Conservation (phyloP, 805 yeast genomes). For the Nakazawaea anatomiae region DNA sequence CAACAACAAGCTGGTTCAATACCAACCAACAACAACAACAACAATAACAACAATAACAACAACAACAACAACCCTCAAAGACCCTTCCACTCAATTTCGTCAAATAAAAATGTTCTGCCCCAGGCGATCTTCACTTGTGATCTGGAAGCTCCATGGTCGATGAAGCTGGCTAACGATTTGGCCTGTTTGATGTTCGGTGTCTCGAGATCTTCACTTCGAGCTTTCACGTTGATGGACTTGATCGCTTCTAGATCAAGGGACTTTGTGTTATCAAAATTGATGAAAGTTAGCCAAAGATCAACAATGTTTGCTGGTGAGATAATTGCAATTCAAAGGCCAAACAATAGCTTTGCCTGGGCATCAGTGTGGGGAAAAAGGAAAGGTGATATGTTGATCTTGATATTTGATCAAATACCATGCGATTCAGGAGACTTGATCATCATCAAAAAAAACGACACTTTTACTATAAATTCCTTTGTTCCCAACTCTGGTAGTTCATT, state of each 20-base stretch:
- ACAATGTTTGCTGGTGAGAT: slow-evolving; percentile 78
- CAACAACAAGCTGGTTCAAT: not conserved
- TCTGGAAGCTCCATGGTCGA: slow-evolving; percentile 66
- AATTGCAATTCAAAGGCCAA: slow-evolving; percentile 69
- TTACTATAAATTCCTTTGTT: slow-evolving; percentile 17
- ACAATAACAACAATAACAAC: slow-evolving; percentile 12
- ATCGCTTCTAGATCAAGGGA: slow-evolving; percentile 72
- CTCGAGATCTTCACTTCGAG: slow-evolving; percentile 53
- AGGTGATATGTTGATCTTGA: slow-evolving; percentile 67
- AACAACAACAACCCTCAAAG: slow-evolving; percentile 4
- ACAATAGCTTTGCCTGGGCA: slow-evolving; percentile 69
- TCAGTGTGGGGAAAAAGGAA: slow-evolving; percentile 86
- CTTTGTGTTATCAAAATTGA: slow-evolving; percentile 56
- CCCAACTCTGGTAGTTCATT: slow-evolving; percentile 17
- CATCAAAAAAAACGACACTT: slow-evolving; percentile 26
- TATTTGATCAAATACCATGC: slow-evolving; percentile 80
- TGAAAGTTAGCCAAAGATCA: slow-evolving; percentile 26
- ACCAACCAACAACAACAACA: slow-evolving; percentile 5
- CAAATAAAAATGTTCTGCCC: slow-evolving; percentile 65
- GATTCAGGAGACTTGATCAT: slow-evolving; percentile 56
- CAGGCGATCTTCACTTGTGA: slow-evolving; percentile 85
- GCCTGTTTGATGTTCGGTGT: slow-evolving; percentile 87
- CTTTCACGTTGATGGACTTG: slow-evolving; percentile 66
- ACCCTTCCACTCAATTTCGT: slow-evolving; percentile 52
- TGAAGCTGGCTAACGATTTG: slow-evolving; percentile 82